A percentile compares a stretch with the other conserved stretches of the same genome.
Conservation (phyloP, 306 rosid genomes). For the Psophocarpus tetragonolobus region DNA sequence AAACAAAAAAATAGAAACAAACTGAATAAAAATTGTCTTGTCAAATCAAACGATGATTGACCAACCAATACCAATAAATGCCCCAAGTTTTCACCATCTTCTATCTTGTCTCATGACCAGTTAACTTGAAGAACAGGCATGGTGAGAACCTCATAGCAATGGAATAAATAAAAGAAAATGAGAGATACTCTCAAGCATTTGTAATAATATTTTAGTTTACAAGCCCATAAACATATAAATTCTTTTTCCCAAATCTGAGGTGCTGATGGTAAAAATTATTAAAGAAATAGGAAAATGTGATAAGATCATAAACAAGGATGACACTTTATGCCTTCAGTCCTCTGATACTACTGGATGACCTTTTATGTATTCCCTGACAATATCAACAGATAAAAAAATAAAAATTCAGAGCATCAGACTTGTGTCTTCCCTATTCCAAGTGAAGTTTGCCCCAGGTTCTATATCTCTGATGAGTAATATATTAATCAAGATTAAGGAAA, state of each 20-base stretch:
- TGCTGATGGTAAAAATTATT: neutral
- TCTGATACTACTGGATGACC: neutral
- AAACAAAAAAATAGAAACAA: neutral
- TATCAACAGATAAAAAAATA: neutral
- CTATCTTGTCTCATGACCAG: neutral
- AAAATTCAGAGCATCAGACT: neutral
- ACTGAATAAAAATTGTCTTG: neutral
- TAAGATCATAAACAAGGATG: neutral
- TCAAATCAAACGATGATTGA: neutral
- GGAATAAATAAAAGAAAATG: neutral
- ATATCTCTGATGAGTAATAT: neutral
- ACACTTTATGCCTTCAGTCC: neutral
- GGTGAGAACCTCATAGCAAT: neutral
- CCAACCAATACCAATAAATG: neutral
- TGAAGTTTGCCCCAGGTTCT: neutral
- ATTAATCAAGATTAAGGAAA: neutral
- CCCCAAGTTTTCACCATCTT: slow-evolving; percentile 18
- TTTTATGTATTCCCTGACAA: neutral
- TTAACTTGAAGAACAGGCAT: neutral
- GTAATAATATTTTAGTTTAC: slow-evolving; percentile 8
- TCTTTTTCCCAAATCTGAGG: neutral
- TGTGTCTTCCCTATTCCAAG: neutral
- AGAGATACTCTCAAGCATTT: slow-evolving; percentile 1
- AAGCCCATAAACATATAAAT: neutral
- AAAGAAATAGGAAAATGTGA: neutral